phyloP scores from a whole-genome alignment of 2,329 filamentous ascomycete genomes.

The Ceratocystis alfenasii region DNA sequence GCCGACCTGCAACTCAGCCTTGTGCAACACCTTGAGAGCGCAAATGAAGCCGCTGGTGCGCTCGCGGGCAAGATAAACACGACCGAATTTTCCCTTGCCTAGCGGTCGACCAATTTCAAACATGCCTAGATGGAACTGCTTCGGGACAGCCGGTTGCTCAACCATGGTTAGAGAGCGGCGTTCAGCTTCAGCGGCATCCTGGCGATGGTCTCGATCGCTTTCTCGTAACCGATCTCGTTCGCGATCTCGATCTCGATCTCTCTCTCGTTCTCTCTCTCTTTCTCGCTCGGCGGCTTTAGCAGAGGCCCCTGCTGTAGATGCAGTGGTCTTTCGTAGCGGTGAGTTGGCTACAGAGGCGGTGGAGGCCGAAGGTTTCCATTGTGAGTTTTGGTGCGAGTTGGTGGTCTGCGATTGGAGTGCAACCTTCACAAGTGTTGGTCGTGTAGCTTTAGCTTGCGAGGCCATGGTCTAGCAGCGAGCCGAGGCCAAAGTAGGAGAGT shows the following conservation, averaged over 20 bases:
- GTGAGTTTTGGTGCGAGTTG: conserved; percentile 41
- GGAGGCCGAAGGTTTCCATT: conserved; percentile 18
- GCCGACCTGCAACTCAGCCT: conserved; percentile 66
- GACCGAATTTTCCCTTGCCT: conserved; percentile 77
- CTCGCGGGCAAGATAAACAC: conserved; percentile 75
- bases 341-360: conserved; percentile 5
- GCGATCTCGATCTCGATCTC: conserved; percentile 18
- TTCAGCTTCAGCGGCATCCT: conserved; percentile 43
- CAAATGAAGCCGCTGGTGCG: conserved; percentile 70
- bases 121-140: conserved; percentile 78
- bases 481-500: background rate
- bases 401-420: conserved; percentile 67
- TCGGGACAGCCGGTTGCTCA: conserved; percentile 45
- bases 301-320: conserved; percentile 20
- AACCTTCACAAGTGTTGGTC: conserved; percentile 76
- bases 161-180: conserved; percentile 41
- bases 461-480: conserved; percentile 17
- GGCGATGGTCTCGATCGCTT: conserved; percentile 35
- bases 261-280: conserved; percentile 18
- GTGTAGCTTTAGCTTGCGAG: conserved; percentile 20
- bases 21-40: conserved; percentile 76
- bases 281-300: conserved; percentile 12
- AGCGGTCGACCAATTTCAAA: conserved; percentile 83
- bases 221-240: conserved; percentile 17
- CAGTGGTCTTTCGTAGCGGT: conserved; percentile 13